Evolutionary conservation across 2,329 filamentous ascomycete species (phyloP).

Genomic region (Hypoxylon sp.): DNA sequence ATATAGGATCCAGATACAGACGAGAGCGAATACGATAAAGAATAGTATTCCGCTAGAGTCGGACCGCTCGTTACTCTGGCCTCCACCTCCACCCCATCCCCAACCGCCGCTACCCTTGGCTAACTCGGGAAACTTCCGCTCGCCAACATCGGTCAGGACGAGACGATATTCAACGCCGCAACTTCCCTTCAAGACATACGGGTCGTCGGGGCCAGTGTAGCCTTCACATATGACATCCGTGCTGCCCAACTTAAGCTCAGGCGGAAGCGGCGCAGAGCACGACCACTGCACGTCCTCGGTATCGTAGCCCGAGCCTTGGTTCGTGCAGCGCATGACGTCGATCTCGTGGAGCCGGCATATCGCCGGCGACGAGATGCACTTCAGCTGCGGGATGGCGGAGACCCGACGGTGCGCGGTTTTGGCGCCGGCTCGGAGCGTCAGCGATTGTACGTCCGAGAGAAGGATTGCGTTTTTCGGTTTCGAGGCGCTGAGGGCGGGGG

Average conservation of each 20-base stretch:
- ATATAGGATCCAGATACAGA: slow-evolving; percentile 75
- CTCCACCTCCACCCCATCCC: slow-evolving; percentile 44
- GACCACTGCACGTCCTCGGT: slow-evolving; percentile 91
- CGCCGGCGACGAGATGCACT: slow-evolving; percentile 77
- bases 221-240: slow-evolving; percentile 96
- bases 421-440: slow-evolving; percentile 79
- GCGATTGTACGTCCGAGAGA: slow-evolving; percentile 76
- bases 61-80: slow-evolving; percentile 36
- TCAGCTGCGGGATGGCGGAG: slow-evolving; percentile 81
- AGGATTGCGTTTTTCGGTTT: slow-evolving; percentile 69
- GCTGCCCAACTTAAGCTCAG: slow-evolving; percentile 78
- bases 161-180: slow-evolving; percentile 93
- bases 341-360: slow-evolving; percentile 79
- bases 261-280: slow-evolving; percentile 76
- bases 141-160: slow-evolving; percentile 81
- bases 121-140: slow-evolving; percentile 76
- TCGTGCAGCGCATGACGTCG: slow-evolving; percentile 90
- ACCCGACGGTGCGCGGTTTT: slow-evolving; percentile 84
- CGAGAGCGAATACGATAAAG: slow-evolving; percentile 71
- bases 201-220: slow-evolving; percentile 81
- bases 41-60: slow-evolving; percentile 67
- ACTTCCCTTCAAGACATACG: slow-evolving; percentile 89
- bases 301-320: slow-evolving; percentile 85
- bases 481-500: slow-evolving; percentile 42
- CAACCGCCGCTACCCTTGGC: slow-evolving; percentile 59